Percentiles rank a stretch among this genome's conserved stretches.
Conservation (phyloP, 805 yeast genomes). For the Pichia rugopelliculosa region DNA sequence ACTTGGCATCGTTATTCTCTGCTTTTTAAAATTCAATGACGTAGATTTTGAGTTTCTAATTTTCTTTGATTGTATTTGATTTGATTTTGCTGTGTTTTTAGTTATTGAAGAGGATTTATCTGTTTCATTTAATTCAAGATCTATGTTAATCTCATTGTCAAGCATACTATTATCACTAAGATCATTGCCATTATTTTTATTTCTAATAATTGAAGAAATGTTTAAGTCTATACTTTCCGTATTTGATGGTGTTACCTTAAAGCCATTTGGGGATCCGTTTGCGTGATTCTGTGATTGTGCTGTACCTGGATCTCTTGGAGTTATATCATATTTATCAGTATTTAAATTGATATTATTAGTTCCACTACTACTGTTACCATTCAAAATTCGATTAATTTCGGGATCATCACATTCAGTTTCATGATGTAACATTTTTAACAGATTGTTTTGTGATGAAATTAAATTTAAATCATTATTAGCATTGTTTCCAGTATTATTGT, state of each 20-base stretch:
- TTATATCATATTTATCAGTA: constrained; percentile 21
- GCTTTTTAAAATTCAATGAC: not conserved
- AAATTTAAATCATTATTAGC: not conserved
- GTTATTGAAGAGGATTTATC: not conserved
- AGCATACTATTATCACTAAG: not conserved
- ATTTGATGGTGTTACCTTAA: not conserved
- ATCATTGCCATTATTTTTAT: not conserved
- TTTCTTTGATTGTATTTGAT: not conserved
- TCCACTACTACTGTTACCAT: not conserved
- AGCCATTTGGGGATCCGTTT: constrained; percentile 8
- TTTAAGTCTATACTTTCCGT: not conserved
- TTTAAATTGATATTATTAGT: not conserved
- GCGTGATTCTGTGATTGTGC: constrained; percentile 19
- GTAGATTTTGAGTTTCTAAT: not conserved
- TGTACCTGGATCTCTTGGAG: constrained; percentile 27
- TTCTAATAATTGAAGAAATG: not conserved
- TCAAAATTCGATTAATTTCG: constrained; percentile 21
- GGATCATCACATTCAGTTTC: constrained; percentile 16
- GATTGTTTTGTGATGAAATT: not conserved
- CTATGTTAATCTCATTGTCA: not conserved
- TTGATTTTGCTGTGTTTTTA: not conserved
- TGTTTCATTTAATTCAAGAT: not conserved
- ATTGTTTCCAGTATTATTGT: not conserved
- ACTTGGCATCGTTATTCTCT: constrained; percentile 24
- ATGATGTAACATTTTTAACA: not conserved